Evolutionary conservation across 2,329 filamentous ascomycete species (phyloP).

Genomic region (Triangularia verruculosa): DNA sequence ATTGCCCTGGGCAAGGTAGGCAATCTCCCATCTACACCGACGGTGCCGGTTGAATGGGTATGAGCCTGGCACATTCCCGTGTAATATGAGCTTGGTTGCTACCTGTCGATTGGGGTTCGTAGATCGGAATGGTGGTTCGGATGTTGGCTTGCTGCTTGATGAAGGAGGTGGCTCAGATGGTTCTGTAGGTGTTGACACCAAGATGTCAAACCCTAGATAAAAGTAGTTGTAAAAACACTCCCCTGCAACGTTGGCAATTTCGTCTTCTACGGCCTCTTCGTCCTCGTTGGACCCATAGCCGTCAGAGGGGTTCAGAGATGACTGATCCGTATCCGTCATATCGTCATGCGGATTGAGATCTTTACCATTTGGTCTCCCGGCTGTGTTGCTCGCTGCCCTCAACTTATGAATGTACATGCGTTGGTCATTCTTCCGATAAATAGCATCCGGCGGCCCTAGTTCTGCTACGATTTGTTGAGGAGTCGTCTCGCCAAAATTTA

Average conservation of each 20-base stretch:
- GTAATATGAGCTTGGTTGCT: slow-evolving; percentile 87
- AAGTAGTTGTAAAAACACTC: slow-evolving; percentile 98
- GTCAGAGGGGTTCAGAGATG: slow-evolving; percentile 70
- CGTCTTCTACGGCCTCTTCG: slow-evolving; percentile 56
- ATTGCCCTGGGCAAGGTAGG: slow-evolving; percentile 50
- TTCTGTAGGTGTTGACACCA: slow-evolving; percentile 74
- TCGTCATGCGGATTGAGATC: slow-evolving; percentile 52
- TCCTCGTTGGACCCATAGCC: slow-evolving; percentile 56
- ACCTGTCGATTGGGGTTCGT: slow-evolving; percentile 64
- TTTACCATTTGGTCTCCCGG: slow-evolving; percentile 44
- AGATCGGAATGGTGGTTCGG: slow-evolving; percentile 37
- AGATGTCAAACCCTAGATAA: slow-evolving; percentile 86
- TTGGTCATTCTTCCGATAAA: slow-evolving; percentile 88
- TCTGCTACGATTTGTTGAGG: slow-evolving; percentile 89
- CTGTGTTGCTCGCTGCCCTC: slow-evolving; percentile 51
- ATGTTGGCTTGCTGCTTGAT: slow-evolving; percentile 30
- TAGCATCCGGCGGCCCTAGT: slow-evolving; percentile 88
- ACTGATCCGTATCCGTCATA: slow-evolving; percentile 70
- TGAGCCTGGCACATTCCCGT: slow-evolving; percentile 91
- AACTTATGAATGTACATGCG: slow-evolving; percentile 81
- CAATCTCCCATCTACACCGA: slow-evolving; percentile 80
- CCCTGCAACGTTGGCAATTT: slow-evolving; percentile 54
- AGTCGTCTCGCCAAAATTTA: slow-evolving; percentile 80
- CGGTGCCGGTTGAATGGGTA: slow-evolving; percentile 96
- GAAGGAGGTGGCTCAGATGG: slow-evolving; percentile 63